phyloP scores from a whole-genome alignment of 805 yeast genomes.

The Candida lessepsii region DNA sequence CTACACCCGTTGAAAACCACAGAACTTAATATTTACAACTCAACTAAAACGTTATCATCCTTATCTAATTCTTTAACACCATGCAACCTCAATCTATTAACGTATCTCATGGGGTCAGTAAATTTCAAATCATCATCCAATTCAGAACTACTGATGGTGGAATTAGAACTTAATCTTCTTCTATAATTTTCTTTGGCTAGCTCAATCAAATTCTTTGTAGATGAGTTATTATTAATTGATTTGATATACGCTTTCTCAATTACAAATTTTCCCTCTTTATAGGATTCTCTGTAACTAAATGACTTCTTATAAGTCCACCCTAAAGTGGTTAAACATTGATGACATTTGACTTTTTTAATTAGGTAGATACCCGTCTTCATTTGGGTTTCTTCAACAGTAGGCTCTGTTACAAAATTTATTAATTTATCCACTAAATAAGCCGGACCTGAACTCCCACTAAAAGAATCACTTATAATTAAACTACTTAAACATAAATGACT shows the following conservation, averaged over 20 bases:
- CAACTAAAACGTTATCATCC: constrained; percentile 20
- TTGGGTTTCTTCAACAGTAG: constrained; percentile 27
- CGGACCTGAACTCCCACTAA: constrained; percentile 39
- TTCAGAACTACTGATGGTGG: constrained; percentile 15
- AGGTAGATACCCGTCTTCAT: constrained; percentile 42
- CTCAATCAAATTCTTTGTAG: constrained; percentile 31
- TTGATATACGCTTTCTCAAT: constrained; percentile 38
- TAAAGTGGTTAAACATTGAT: constrained; percentile 33
- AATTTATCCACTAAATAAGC: constrained; percentile 41
- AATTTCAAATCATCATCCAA: constrained; percentile 18
- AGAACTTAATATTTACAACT: constrained; percentile 10
- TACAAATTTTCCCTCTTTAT: constrained; percentile 46
- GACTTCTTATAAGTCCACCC: constrained; percentile 46
- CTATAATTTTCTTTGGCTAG: constrained; percentile 25
- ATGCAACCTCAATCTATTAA: constrained; percentile 19
- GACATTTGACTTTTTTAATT: constrained; percentile 37
- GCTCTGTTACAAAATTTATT: constrained; percentile 32
- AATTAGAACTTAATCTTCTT: constrained; percentile 19
- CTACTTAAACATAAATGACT: constrained; percentile 39
- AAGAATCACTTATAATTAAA: constrained; percentile 37
- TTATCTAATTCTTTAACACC: constrained; percentile 17
- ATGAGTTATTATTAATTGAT: constrained; percentile 34
- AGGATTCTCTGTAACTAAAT: constrained; percentile 32
- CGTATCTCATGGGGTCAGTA: constrained; percentile 11
- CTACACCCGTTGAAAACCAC: too few relatives aligned